These are phyloP conservation scores for Syzygium syzygioides DNA, from an alignment of 441 rosid genomes.

Conservation along the genomic window DNA sequence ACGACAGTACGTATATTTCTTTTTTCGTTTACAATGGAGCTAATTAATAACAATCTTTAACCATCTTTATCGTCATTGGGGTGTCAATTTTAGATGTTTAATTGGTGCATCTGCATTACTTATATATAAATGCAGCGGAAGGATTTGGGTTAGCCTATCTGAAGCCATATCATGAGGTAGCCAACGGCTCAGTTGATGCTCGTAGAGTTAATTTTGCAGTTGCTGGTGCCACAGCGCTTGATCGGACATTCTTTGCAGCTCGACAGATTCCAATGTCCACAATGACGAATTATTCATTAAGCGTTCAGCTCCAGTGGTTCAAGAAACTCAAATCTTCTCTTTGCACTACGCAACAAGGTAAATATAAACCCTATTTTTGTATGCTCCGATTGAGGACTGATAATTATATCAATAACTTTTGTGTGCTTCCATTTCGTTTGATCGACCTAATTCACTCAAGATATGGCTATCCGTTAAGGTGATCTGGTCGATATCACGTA, in stretches of 20 bases:
- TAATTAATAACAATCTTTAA: not conserved
- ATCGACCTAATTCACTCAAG: too few relatives aligned
- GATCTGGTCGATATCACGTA: too few relatives aligned
- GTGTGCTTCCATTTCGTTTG: too few relatives aligned
- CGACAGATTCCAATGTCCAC: not conserved
- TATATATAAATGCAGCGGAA: not conserved
- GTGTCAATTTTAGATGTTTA: not conserved
- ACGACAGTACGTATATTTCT: too few relatives aligned
- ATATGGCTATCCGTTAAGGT: too few relatives aligned
- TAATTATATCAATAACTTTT: not conserved
- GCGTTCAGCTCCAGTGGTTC: conserved; percentile 59
- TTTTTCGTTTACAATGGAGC: not conserved
- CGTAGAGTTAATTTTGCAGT: not conserved
- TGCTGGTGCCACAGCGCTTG: not conserved
- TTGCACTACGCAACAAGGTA: conserved; percentile 8
- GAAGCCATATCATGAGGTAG: not conserved
- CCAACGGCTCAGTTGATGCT: not conserved
- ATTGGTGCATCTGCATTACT: not conserved
- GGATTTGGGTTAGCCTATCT: not conserved
- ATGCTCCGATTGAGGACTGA: not conserved
- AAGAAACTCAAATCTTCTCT: conserved; percentile 49
- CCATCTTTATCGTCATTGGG: not conserved
- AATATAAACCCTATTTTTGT: not conserved
- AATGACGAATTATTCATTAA: not conserved
- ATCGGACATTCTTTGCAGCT: not conserved